Evolutionary conservation across 306 rosid genomes (phyloP).

Genomic region (Lagenaria siceraria): DNA sequence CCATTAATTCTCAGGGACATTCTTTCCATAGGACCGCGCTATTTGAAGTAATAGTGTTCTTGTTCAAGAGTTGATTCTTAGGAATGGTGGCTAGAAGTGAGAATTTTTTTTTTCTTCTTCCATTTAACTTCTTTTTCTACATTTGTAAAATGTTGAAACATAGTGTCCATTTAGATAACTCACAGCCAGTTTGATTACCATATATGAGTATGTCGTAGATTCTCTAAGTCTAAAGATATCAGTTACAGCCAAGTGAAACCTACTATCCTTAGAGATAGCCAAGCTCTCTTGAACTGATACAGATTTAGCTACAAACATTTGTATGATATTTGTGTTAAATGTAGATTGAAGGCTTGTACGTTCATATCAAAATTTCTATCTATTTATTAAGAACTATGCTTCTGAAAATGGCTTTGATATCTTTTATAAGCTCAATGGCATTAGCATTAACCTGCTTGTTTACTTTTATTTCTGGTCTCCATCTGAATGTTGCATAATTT

Average conservation of each 20-base stretch:
- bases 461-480: neutral
- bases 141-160: constrained; percentile 6
- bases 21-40: neutral
- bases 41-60: neutral
- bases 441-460: neutral
- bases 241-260: neutral
- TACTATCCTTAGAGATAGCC: neutral
- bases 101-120: neutral
- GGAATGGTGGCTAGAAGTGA: constrained; percentile 1
- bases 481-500: neutral
- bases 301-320: neutral
- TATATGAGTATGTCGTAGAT: neutral
- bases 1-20: neutral
- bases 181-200: neutral
- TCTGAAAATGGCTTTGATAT: neutral
- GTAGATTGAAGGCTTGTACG: neutral
- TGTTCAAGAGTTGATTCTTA: constrained; percentile 6
- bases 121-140: neutral
- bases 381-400: neutral
- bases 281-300: neutral
- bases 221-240: neutral
- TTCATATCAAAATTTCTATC: neutral
- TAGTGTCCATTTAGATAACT: neutral
- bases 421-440: neutral
- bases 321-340: constrained; percentile 7